Conservation (phyloP, 495 filamentous ascomycete species). For the Amniculicola lignicola region DNA sequence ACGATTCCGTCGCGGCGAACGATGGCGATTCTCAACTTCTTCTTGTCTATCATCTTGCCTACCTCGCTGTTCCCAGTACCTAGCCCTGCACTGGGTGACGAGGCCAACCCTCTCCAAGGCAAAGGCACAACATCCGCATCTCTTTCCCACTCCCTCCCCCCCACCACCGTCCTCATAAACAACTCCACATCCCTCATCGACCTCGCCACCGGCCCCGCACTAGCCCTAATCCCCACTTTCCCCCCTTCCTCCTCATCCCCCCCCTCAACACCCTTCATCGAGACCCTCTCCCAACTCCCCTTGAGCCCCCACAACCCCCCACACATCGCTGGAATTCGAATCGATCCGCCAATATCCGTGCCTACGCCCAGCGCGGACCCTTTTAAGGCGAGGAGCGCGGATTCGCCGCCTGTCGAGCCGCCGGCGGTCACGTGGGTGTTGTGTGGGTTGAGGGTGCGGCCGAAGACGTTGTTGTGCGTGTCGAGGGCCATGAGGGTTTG, state of each 20-base stretch:
- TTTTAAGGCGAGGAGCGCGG: conserved; percentile 41
- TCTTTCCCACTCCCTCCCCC: conserved; percentile 35
- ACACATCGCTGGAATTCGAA: conserved; percentile 65
- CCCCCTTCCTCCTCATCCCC: conserved; percentile 34
- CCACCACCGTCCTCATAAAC: conserved; percentile 37
- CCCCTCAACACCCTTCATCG: conserved; percentile 49
- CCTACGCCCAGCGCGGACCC: conserved; percentile 42
- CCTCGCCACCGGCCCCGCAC: conserved; percentile 42
- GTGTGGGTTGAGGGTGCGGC: conserved; percentile 42
- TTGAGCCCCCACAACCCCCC: conserved; percentile 61
- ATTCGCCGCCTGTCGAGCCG: conserved; percentile 61
- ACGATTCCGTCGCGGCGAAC: conserved; percentile 56
- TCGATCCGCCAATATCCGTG: conserved; percentile 71
- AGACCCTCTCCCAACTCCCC: conserved; percentile 54
- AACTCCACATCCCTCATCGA: conserved; percentile 42
- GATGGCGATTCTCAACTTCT: conserved; percentile 51
- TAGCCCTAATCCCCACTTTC: conserved; percentile 36
- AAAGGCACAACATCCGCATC: conserved; percentile 39
- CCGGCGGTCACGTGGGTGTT: conserved; percentile 48
- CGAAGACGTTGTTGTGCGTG: conserved; percentile 45
- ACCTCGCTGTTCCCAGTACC: too few species aligned
- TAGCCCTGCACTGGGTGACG: too few species aligned
- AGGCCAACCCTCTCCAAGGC: conserved; percentile 32
- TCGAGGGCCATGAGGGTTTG: conserved; percentile 46
- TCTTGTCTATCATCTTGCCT: too few species aligned